These are phyloP conservation scores for Sarcodon sp. DNA, from an alignment of 768 basidiomycete genomes.

Conservation along the genomic window DNA sequence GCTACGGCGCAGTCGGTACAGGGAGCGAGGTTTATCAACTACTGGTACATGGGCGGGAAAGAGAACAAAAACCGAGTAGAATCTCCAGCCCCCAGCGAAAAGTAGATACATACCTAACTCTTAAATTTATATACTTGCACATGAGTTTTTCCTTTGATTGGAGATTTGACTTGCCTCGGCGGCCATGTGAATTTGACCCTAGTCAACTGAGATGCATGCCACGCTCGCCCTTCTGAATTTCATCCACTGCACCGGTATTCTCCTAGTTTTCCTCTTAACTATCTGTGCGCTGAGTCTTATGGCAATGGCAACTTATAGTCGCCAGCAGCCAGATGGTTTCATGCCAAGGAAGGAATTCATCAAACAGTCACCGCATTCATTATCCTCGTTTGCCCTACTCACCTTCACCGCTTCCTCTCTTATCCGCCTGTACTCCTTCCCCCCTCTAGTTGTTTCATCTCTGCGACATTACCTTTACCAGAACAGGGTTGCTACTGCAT, in stretches of 20 bases:
- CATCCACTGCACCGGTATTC: no score
- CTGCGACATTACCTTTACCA: slow-evolving; percentile 45
- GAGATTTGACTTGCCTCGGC: no score
- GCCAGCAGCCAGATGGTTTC: slow-evolving; percentile 17
- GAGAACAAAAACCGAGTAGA: slow-evolving; percentile 37
- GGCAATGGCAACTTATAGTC: no score
- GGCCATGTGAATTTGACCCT: no score
- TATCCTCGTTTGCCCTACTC: slow-evolving; percentile 55
- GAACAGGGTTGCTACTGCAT: slow-evolving; percentile 26
- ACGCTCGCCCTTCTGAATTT: no score
- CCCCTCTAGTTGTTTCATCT: slow-evolving; percentile 33
- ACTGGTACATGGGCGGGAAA: slow-evolving; percentile 83
- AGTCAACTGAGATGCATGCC: no score
- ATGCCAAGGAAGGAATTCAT: slow-evolving; percentile 65
- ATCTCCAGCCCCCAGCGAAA: no score
- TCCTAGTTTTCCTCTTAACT: no score
- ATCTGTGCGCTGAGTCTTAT: no score
- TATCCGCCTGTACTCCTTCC: slow-evolving; percentile 62
- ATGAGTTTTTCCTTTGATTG: no score
- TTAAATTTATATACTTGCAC: no score
- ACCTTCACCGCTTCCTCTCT: slow-evolving; percentile 53
- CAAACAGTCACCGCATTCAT: slow-evolving; percentile 34
- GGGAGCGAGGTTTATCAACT: slow-evolving; percentile 75
- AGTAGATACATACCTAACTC: no score
- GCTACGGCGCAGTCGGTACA: slow-evolving; percentile 77